phyloP scores from a whole-genome alignment of 805 yeast species.

The Teunomyces tritomae region DNA sequence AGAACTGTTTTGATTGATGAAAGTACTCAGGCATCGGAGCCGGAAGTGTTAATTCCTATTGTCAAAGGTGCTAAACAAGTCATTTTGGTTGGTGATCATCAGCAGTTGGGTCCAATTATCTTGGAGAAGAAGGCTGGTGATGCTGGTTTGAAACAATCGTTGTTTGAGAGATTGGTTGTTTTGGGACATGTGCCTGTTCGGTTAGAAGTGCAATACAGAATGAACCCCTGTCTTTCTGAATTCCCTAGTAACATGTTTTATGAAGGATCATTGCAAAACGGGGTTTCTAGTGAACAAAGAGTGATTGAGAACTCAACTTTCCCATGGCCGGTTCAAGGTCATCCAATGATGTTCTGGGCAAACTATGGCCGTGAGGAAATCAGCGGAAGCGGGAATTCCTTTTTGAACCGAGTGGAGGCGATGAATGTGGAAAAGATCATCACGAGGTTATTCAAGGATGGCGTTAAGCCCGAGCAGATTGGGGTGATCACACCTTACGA shows the following conservation, averaged over 20 bases:
- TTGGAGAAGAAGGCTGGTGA: constrained; percentile 75
- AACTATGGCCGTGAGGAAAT: constrained; percentile 87
- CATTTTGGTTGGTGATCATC: constrained; percentile 91
- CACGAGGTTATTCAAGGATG: constrained; percentile 69
- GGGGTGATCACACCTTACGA: constrained; percentile 95
- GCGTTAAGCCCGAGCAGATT: constrained; percentile 75
- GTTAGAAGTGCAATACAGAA: constrained; percentile 89
- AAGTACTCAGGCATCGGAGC: constrained; percentile 91
- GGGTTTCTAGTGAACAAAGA: constrained; percentile 78
- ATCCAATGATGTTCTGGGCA: constrained; percentile 97
- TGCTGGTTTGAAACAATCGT: constrained; percentile 83
- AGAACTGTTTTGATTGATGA: constrained; percentile 86
- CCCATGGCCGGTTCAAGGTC: constrained; percentile 87
- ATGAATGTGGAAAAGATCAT: constrained; percentile 81
- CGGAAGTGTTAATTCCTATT: constrained; percentile 85
- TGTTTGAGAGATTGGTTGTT: constrained; percentile 80
- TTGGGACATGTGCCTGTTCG: constrained; percentile 84
- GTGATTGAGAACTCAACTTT: constrained; percentile 52
- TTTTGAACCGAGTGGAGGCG: constrained; percentile 83
- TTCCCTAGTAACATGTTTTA: constrained; percentile 90
- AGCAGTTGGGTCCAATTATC: constrained; percentile 91
- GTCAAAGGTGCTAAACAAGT: constrained; percentile 89
- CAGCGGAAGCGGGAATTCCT: constrained; percentile 77
- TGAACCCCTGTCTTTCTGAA: constrained; percentile 86
- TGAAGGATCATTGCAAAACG: constrained; percentile 89